These are phyloP conservation scores for Aspergillus pseudoglaucus DNA, from an alignment of 2,329 filamentous ascomycete species.

Conservation along the genomic window DNA sequence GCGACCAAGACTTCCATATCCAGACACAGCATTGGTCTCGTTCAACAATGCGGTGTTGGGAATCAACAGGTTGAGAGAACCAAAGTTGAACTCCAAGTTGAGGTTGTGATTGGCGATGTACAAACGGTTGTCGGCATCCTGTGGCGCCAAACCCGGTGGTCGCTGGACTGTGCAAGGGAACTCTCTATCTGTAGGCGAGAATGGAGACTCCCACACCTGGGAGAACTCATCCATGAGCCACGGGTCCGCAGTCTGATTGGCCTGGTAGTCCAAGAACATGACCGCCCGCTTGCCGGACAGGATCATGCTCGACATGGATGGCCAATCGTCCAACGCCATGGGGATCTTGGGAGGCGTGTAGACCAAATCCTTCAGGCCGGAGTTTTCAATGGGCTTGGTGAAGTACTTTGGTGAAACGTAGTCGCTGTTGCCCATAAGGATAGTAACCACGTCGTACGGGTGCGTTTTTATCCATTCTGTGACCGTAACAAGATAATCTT, in stretches of 20 bases:
- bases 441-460: slow-evolving; percentile 81
- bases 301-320: slow-evolving; percentile 72
- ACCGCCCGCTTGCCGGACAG: slow-evolving; percentile 63
- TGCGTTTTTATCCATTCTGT: slow-evolving; percentile 65
- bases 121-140: slow-evolving; percentile 55
- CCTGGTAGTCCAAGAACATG: slow-evolving; percentile 78
- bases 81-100: slow-evolving; percentile 67
- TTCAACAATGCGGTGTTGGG: slow-evolving; percentile 66
- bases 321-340: slow-evolving; percentile 72
- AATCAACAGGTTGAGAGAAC: slow-evolving; percentile 58
- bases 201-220: slow-evolving; percentile 87
- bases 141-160: slow-evolving; percentile 57
- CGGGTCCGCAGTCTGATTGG: slow-evolving; percentile 69
- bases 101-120: slow-evolving; percentile 90
- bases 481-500: slow-evolving; percentile 64
- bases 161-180: slow-evolving; percentile 78
- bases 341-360: slow-evolving; percentile 67
- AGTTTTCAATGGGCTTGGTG: slow-evolving; percentile 60
- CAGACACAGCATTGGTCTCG: slow-evolving; percentile 61
- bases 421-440: slow-evolving; percentile 79
- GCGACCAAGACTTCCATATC: slow-evolving; percentile 60
- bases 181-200: slow-evolving; percentile 59
- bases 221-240: slow-evolving; percentile 85
- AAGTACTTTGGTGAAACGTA: slow-evolving; percentile 62
- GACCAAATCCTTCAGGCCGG: slow-evolving; percentile 65